A percentile compares a stretch with the other conserved stretches of the same genome.
Conservation (phyloP, 306 rosid genomes). For the Corylus heterophylla region DNA sequence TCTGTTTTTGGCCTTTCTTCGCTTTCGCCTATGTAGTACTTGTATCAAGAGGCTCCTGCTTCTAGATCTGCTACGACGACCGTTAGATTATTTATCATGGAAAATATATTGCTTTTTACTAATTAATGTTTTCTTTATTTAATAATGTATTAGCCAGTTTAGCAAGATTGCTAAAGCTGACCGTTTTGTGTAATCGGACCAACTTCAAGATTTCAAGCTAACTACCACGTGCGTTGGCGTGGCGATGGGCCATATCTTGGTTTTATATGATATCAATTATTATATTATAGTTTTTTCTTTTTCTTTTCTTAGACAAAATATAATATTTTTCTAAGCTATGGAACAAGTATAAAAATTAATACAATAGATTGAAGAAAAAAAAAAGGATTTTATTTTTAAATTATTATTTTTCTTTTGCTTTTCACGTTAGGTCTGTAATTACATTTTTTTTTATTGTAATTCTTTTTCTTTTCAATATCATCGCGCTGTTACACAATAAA, state of each 20-base stretch:
- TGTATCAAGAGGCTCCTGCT: background rate
- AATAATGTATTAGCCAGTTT: background rate
- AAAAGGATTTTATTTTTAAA: too few relatives aligned
- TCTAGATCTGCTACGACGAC: background rate
- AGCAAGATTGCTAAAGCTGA: background rate
- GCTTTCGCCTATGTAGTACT: background rate
- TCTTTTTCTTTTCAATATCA: too few relatives aligned
- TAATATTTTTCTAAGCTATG: too few relatives aligned
- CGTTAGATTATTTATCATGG: background rate
- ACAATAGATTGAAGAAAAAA: too few relatives aligned
- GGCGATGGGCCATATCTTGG: background rate
- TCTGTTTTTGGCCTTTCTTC: conserved; percentile 24
- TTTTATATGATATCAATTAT: background rate
- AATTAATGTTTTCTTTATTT: background rate
- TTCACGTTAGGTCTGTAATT: too few relatives aligned
- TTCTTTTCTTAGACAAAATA: background rate
- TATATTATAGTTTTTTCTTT: background rate
- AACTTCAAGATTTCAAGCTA: background rate
- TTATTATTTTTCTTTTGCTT: too few relatives aligned
- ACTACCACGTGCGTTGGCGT: background rate
- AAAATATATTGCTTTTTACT: background rate
- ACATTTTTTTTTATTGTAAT: too few relatives aligned
- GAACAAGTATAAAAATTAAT: too few relatives aligned
- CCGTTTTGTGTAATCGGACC: background rate
- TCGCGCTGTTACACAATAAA: too few relatives aligned